Conservation (phyloP, 495 filamentous ascomycete genomes). For the Choiromyces venosus region DNA sequence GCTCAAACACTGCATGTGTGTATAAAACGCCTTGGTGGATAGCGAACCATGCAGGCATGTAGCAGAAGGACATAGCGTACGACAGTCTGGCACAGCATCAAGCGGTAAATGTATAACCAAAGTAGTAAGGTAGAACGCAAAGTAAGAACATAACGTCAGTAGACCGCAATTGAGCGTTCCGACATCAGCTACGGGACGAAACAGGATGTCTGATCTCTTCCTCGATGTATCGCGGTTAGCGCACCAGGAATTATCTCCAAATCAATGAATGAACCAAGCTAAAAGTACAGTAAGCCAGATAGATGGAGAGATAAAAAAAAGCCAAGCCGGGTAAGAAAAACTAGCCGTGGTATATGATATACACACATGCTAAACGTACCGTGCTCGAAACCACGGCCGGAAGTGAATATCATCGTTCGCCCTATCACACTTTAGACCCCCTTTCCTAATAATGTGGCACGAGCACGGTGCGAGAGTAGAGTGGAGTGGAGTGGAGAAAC, state of each 20-base stretch:
- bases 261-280: background rate
- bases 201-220: background rate
- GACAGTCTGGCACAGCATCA: background rate
- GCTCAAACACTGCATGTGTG: background rate
- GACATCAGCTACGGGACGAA: background rate
- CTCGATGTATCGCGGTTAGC: background rate
- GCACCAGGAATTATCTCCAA: background rate
- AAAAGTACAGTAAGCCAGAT: background rate
- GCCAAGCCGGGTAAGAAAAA: background rate
- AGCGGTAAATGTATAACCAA: background rate
- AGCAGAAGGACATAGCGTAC: background rate
- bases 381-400: background rate
- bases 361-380: background rate
- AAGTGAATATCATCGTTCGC: background rate
- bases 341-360: background rate
- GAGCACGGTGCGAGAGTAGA: no score
- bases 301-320: background rate
- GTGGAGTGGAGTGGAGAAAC: no score
- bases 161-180: background rate
- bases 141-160: background rate
- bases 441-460: background rate
- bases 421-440: background rate
- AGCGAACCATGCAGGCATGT: background rate
- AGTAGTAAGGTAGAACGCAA: background rate
- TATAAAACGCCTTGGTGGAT: background rate